Conservation (phyloP, 306 rosid genomes). For the Gastrolobium bilobum region DNA sequence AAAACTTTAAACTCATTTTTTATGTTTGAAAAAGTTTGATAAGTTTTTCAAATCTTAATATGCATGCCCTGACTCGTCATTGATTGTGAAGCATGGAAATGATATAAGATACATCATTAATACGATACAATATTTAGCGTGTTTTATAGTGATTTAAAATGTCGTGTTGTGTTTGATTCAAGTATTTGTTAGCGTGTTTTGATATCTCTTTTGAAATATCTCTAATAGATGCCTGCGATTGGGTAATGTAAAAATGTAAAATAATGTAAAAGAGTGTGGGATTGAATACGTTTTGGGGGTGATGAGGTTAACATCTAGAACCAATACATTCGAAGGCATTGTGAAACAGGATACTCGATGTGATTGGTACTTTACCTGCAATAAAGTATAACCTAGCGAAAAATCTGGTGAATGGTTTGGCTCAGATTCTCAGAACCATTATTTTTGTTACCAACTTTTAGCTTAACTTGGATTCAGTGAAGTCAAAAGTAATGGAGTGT, state of each 20-base stretch:
- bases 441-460: slow-evolving; percentile 38
- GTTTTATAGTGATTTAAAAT: neutral
- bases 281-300: neutral
- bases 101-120: slow-evolving; percentile 6
- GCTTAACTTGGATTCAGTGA: slow-evolving; percentile 46
- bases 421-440: slow-evolving; percentile 43
- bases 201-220: neutral
- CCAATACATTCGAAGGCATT: slow-evolving; percentile 1
- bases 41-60: too few relatives aligned
- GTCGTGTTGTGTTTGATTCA: slow-evolving; percentile 10
- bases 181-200: slow-evolving; percentile 5
- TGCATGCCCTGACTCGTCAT: too few relatives aligned
- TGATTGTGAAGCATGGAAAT: neutral
- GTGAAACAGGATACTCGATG: slow-evolving; percentile 27
- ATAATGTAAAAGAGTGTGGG: slow-evolving; percentile 12
- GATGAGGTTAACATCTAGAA: slow-evolving; percentile 23
- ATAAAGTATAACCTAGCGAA: slow-evolving; percentile 1
- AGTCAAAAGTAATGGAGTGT: slow-evolving; percentile 40
- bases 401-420: slow-evolving; percentile 29
- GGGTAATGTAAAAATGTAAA: neutral
- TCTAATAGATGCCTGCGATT: neutral
- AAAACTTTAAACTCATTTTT: too few relatives aligned
- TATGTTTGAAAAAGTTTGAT: too few relatives aligned
- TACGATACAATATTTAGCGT: slow-evolving; percentile 1
- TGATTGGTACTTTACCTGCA: slow-evolving; percentile 41